Evolutionary conservation across 208 protist species (phyloP).

Genomic region (Naegleria lovaniensis): DNA sequence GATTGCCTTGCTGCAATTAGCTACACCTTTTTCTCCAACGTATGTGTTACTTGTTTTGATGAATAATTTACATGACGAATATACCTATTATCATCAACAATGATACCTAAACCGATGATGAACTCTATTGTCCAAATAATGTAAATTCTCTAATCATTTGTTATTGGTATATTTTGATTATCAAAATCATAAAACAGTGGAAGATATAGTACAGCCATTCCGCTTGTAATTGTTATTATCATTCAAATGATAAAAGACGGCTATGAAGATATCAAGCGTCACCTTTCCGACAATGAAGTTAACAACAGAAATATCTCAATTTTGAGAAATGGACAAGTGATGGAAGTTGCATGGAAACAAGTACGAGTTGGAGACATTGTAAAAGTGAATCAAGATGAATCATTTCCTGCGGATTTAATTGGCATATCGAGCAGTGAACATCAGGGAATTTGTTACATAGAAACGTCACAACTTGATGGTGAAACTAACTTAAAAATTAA

Average conservation of each 20-base stretch:
- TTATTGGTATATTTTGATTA: too few species aligned
- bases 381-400: conserved; percentile 20
- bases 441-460: conserved; percentile 16
- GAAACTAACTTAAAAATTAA: conserved; percentile 32
- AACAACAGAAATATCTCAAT: conserved; percentile 11
- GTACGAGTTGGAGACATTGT: conserved; percentile 29
- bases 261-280: conserved; percentile 20
- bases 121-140: too few species aligned
- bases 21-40: conserved; percentile 23
- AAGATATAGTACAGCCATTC: not conserved
- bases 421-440: conserved; percentile 2
- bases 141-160: too few species aligned
- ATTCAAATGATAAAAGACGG: conserved; percentile 21
- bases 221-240: not conserved
- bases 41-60: conserved; percentile 19
- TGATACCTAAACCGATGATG: too few species aligned
- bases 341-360: conserved; percentile 5
- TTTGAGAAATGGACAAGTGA: not conserved
- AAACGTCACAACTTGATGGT: conserved; percentile 27
- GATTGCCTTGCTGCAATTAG: conserved; percentile 40
- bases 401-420: conserved; percentile 30
- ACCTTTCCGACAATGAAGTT: conserved; percentile 4
- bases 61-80: conserved; percentile 41
- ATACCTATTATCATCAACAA: conserved; percentile 29
- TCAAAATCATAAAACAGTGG: not conserved